Evolutionary conservation across 2,329 filamentous ascomycete species (phyloP).

Genomic region (Tolypocladium ovalisporum): DNA sequence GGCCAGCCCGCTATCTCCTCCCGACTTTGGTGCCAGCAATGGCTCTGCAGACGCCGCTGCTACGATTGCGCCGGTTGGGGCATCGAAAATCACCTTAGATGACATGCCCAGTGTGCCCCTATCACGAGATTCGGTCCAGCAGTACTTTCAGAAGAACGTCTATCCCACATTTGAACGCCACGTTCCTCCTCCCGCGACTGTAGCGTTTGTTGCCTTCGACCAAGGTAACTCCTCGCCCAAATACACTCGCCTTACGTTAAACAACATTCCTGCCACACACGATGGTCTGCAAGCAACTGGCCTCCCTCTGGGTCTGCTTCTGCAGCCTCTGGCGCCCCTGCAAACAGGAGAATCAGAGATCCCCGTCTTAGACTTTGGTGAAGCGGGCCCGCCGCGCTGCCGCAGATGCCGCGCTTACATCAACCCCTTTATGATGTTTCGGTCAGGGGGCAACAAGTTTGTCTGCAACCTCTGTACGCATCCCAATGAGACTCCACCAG

Average conservation of each 20-base stretch:
- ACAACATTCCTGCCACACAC: conserved; percentile 75
- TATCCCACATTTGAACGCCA: conserved; percentile 96
- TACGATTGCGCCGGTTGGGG: conserved; percentile 20
- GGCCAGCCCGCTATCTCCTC: conserved; percentile 12
- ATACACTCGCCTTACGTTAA: conserved; percentile 81
- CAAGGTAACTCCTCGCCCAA: conserved; percentile 96
- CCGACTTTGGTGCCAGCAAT: conserved; percentile 12
- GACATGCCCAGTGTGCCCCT: conserved; percentile 85
- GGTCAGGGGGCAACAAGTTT: conserved; percentile 87
- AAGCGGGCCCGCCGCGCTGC: conserved; percentile 80
- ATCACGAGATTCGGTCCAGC: conserved; percentile 71
- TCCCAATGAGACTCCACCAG: conserved; percentile 82
- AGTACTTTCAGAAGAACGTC: conserved; percentile 75
- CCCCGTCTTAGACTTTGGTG: conserved; percentile 91
- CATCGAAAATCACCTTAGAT: conserved; percentile 66
- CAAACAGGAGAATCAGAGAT: conserved; percentile 79
- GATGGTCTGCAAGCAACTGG: conserved; percentile 74
- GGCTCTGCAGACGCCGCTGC: conserved; percentile 17
- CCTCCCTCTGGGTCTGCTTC: conserved; percentile 73
- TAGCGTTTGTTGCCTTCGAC: conserved; percentile 88
- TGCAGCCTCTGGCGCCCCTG: conserved; percentile 78
- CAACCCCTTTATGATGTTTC: conserved; percentile 98
- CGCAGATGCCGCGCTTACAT: conserved; percentile 91
- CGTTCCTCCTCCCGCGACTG: conserved; percentile 74
- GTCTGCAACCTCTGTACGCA: conserved; percentile 98